Percentiles rank a stretch among this genome's conserved stretches.
Conservation (phyloP, 1,284 basidiomycete genomes). For the Grifola frondosa region DNA sequence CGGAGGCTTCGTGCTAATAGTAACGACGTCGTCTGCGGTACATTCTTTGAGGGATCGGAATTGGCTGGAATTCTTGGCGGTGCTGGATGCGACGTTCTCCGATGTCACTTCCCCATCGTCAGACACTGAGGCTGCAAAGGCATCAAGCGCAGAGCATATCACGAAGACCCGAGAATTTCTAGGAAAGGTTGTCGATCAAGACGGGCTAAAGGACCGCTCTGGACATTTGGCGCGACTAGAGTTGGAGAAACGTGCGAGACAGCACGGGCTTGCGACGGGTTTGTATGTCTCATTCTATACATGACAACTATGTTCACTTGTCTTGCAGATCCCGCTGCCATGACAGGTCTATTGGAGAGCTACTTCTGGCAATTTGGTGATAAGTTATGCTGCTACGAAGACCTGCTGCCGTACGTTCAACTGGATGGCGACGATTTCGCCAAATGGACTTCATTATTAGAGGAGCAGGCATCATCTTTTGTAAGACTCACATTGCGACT, state of each 20-base stretch:
- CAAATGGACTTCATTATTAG: constrained; percentile 58
- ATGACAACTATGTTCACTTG: background rate
- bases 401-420: constrained; percentile 65
- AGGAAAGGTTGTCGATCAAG: constrained; percentile 51
- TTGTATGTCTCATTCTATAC: constrained; percentile 5
- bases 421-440: constrained; percentile 46
- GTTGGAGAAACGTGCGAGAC: constrained; percentile 58
- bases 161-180: constrained; percentile 54
- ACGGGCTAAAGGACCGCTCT: constrained; percentile 71
- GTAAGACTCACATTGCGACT: constrained; percentile 38
- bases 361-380: constrained; percentile 77
- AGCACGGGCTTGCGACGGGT: constrained; percentile 50
- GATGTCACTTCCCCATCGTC: constrained; percentile 32
- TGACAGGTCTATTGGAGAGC: constrained; percentile 50
- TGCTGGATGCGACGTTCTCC: constrained; percentile 66
- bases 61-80: constrained; percentile 79
- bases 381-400: constrained; percentile 86
- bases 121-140: constrained; percentile 25
- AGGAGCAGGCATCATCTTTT: constrained; percentile 43
- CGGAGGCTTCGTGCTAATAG: constrained; percentile 18
- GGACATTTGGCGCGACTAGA: constrained; percentile 70
- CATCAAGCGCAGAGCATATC: constrained; percentile 40
- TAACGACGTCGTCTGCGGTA: constrained; percentile 2
- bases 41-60: constrained; percentile 67
- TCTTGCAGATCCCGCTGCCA: constrained; percentile 40